Conservation (phyloP, 495 filamentous ascomycete genomes). For the Hypoxylon intermedium region DNA sequence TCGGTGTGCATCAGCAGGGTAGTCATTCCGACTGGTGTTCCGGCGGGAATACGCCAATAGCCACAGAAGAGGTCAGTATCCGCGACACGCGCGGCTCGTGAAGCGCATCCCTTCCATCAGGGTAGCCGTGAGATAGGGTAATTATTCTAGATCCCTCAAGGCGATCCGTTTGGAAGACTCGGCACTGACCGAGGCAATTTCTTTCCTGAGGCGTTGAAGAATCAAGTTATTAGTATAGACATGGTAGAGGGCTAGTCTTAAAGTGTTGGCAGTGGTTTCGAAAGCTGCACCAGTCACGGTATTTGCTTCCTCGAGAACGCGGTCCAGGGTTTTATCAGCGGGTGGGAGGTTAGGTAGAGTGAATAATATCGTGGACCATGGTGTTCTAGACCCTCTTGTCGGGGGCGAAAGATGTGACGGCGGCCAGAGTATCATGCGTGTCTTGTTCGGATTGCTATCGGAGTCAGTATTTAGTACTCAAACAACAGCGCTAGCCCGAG, state of each 20-base stretch:
- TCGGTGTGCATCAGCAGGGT: conserved; percentile 43
- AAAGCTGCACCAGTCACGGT: conserved; percentile 37
- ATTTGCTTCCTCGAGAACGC: conserved; percentile 33
- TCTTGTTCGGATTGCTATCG: conserved; percentile 3
- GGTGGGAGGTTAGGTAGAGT: conserved; percentile 37
- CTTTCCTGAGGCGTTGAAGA: conserved; percentile 28
- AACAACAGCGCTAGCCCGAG: not conserved
- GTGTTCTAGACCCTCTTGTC: conserved; percentile 23
- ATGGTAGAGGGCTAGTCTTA: conserved; percentile 38
- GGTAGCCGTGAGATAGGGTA: conserved; percentile 39
- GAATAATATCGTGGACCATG: conserved; percentile 37
- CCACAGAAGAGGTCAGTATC: conserved; percentile 39
- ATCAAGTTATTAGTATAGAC: conserved; percentile 32
- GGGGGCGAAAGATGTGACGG: conserved; percentile 10
- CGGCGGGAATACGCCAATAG: conserved; percentile 56
- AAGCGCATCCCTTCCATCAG: conserved; percentile 46
- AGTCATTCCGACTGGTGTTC: conserved; percentile 46
- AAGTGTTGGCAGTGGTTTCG: conserved; percentile 37
- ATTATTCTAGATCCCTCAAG: conserved; percentile 32
- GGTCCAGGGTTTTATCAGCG: conserved; percentile 36
- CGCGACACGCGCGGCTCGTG: conserved; percentile 47
- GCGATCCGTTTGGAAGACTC: not conserved
- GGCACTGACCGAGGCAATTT: conserved; percentile 11
- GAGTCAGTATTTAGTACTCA: not conserved
- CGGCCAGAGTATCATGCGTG: not conserved